A percentile compares a stretch with the other conserved stretches of the same genome.
These are phyloP conservation scores for Lonicera japonica DNA, from an alignment of 129 eudicot species.

Conservation along the genomic window DNA sequence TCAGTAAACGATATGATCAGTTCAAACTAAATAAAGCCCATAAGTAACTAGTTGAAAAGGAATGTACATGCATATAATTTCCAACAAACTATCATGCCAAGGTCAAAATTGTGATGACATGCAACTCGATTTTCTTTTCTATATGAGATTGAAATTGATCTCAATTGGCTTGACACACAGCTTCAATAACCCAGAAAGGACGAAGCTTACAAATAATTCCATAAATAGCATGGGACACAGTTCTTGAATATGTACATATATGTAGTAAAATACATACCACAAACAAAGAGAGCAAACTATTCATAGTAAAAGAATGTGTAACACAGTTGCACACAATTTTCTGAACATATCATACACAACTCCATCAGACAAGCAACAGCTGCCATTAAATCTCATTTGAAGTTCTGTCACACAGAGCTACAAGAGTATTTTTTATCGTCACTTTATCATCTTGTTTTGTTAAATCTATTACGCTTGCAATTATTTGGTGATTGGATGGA, in stretches of 20 bases:
- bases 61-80: too few species aligned
- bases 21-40: not conserved
- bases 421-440: not conserved
- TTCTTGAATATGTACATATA: not conserved
- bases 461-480: too few species aligned
- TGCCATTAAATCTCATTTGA: not conserved
- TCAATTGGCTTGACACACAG: not conserved
- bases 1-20: not conserved
- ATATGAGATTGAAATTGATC: not conserved
- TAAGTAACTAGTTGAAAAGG: not conserved
- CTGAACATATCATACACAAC: too few species aligned
- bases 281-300: not conserved
- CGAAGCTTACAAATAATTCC: not conserved
- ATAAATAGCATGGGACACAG: not conserved
- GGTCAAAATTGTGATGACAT: too few species aligned
- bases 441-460: not conserved
- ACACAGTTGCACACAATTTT: not conserved
- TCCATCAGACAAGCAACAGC: not conserved
- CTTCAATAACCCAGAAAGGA: not conserved
- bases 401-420: not conserved
- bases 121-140: not conserved
- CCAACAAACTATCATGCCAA: too few species aligned
- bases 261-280: not conserved
- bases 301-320: not conserved
- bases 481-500: too few species aligned